Base-by-base conservation (phyloP, 768 basidiomycete species). In the Russula brevipes region DNA sequence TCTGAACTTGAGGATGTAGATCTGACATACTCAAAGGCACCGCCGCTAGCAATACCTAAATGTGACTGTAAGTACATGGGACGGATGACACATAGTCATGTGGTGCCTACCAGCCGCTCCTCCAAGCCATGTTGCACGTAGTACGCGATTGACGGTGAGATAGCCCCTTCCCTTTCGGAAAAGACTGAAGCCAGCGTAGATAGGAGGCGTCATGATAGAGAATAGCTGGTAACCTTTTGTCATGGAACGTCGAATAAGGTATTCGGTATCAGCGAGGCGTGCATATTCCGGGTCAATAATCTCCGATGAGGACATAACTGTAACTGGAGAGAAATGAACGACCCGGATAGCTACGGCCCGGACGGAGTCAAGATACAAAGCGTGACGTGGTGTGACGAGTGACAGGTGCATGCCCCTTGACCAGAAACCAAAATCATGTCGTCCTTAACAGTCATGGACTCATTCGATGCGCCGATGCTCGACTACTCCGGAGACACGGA, bases 41-140 rank as follows among this genome's bases (percentile, higher is more conserved):
- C 87, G 36, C 82, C 81, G 3, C 74, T 75, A 14, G 73, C 78
- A 12, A 80, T 74, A 52, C 85, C 85, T 86, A 53, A 9, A 11
- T 19, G 19, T 9, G 12, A 4, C n/a, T 3, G 45, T 63, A 39
- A 54, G 49, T 50, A 24, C 31, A 17, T 33, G 36, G 8, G 56
- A 39, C 14, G 33, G 4, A 57, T n/a, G 39, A 33, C 30, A 42
- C 24, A 31, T 33, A 38, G 11, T 46, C 33, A 16, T 58, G 8
- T 11, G 12, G 5, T 5, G 70, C 76, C 44, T 69, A 85, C 89
- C 89, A 54, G 74, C 75, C 17, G 80, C 72, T 36, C 89, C 87
- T 17, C 86, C 85, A 5, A 85, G 69, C 89, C 88, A 91, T 16
- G 87, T 87, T 38, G 88, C 84, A 12, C 88, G 83, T 41, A 91